Conservation (phyloP, 371 early-diverging fungal genomes). For the Mortierella sp. region DNA sequence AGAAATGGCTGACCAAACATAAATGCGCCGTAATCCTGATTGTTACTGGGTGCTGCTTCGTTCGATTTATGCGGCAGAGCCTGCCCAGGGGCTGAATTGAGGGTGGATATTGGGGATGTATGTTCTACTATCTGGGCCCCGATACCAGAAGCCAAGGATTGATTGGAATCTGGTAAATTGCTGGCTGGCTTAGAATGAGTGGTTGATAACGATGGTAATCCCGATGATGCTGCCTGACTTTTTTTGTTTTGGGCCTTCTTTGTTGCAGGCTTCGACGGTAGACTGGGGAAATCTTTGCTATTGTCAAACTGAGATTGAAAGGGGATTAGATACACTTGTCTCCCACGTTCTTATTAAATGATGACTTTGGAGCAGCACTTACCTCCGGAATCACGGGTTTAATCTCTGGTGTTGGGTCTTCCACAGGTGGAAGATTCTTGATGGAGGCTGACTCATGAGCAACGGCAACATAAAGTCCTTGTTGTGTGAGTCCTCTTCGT, state of each 20-base stretch:
- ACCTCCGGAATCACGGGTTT: constrained; percentile 35
- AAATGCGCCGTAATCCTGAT: background rate
- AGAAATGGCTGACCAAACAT: constrained; percentile 23
- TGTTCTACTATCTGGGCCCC: background rate
- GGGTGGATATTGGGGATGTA: background rate
- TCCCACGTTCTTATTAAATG: background rate
- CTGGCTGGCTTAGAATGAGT: background rate
- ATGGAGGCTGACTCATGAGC: constrained; percentile 47
- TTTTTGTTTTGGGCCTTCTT: constrained; percentile 17
- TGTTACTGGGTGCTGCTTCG: background rate
- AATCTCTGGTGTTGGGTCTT: constrained; percentile 3
- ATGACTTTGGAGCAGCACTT: background rate
- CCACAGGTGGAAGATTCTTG: constrained; percentile 24
- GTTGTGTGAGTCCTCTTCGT: constrained; percentile 39
- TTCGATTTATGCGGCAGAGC: background rate
- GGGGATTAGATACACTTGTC: background rate
- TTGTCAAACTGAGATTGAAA: constrained; percentile 25
- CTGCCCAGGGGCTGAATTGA: background rate
- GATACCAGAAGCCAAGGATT: background rate
- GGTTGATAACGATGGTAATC: constrained; percentile 3
- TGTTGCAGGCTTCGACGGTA: constrained; percentile 18
- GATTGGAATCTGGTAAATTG: constrained; percentile 9
- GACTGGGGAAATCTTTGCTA: constrained; percentile 38
- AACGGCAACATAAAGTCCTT: constrained; percentile 47
- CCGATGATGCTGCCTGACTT: constrained; percentile 8